Percentiles rank a stretch among this genome's conserved stretches.
Evolutionary conservation across 176 grass and related monocot species (phyloP).

Genomic region (Aegilops umbellulata): DNA sequence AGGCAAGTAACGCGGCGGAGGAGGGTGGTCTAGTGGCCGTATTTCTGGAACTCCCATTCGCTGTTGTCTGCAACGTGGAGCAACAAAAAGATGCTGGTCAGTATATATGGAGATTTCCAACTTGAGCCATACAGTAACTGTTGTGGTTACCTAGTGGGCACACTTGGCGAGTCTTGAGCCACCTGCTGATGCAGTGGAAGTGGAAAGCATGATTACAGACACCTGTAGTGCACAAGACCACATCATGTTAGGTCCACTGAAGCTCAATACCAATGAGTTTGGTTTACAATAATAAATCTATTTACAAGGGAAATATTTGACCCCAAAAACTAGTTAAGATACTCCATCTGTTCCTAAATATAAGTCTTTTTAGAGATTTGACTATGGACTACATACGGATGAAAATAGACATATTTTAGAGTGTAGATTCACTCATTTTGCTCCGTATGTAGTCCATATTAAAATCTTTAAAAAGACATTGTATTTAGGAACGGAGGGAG

Average conservation of each 20-base stretch:
- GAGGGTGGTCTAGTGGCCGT: conserved; percentile 65
- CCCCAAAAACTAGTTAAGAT: not conserved
- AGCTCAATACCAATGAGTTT: too few species aligned
- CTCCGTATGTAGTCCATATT: too few species aligned
- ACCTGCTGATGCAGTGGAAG: conserved; percentile 99
- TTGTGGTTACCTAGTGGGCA: conserved; percentile 78
- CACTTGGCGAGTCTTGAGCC: conserved; percentile 99
- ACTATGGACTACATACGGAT: too few species aligned
- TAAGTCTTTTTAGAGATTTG: too few species aligned
- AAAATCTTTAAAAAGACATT: too few species aligned
- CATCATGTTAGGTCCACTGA: conserved; percentile 12
- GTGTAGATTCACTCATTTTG: too few species aligned
- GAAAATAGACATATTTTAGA: too few species aligned
- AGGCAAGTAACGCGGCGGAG: not conserved
- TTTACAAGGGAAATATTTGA: not conserved
- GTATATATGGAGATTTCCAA: not conserved
- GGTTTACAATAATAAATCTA: too few species aligned
- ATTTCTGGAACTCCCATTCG: conserved; percentile 99
- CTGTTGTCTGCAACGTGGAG: conserved; percentile 73
- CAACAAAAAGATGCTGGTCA: not conserved
- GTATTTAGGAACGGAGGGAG: too few species aligned
- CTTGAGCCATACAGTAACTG: not conserved
- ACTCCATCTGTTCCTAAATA: too few species aligned
- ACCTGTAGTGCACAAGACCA: conserved; percentile 41
- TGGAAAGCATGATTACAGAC: conserved; percentile 99